These are phyloP conservation scores for Oxytropis ochrocephala DNA, from an alignment of 306 rosid genomes.

Conservation along the genomic window DNA sequence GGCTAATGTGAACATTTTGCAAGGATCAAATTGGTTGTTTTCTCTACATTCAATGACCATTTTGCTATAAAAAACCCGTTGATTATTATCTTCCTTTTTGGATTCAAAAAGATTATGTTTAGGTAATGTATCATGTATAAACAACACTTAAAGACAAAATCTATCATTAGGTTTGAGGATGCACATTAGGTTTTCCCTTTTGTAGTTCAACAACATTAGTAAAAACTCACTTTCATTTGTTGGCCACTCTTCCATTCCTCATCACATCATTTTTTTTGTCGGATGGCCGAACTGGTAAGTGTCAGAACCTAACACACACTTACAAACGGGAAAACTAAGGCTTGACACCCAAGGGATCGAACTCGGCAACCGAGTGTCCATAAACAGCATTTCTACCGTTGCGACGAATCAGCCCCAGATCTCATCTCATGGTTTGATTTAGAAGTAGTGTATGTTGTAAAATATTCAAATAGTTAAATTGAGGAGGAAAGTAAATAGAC, in stretches of 20 bases:
- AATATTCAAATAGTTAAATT: background rate
- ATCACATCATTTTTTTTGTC: too few species aligned
- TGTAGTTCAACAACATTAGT: background rate
- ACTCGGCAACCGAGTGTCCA: too few species aligned
- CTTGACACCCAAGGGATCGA: too few species aligned
- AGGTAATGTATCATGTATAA: background rate
- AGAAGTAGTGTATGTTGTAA: too few species aligned
- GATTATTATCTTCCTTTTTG: background rate
- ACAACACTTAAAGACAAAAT: background rate
- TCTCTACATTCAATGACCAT: too few species aligned
- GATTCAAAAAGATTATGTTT: background rate
- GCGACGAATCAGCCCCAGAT: too few species aligned
- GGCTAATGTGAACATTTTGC: too few species aligned
- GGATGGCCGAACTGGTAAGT: too few species aligned
- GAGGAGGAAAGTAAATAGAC: constrained; percentile 2
- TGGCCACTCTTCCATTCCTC: background rate
- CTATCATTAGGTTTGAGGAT: background rate
- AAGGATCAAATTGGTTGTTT: too few species aligned
- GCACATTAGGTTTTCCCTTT: background rate
- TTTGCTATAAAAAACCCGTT: background rate
- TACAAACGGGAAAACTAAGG: too few species aligned
- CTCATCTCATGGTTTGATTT: background rate
- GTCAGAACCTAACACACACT: too few species aligned
- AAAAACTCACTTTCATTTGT: background rate
- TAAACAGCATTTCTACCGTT: too few species aligned